phyloP scores from a whole-genome alignment of 2,329 filamentous ascomycete species.

The Exserohilum turcica region DNA sequence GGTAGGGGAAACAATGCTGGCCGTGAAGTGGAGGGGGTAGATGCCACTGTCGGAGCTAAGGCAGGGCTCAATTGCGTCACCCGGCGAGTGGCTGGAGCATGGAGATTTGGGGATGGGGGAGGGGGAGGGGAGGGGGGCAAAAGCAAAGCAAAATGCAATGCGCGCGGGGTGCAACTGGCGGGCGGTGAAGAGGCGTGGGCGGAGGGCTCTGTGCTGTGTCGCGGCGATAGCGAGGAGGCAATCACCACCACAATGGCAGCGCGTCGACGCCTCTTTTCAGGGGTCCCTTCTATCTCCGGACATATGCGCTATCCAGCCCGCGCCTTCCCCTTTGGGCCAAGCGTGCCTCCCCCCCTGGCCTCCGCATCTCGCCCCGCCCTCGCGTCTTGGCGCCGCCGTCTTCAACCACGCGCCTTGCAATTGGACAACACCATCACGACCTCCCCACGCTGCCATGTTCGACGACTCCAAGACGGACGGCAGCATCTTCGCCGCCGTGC shows the following conservation, averaged over 20 bases:
- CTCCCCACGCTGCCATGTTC: conserved; percentile 24
- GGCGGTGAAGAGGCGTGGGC: conserved; percentile 10
- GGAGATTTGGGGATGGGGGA: neutral
- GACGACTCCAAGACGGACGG: conserved; percentile 41
- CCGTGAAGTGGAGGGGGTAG: conserved; percentile 12
- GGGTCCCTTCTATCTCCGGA: conserved; percentile 26
- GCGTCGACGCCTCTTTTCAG: conserved; percentile 23
- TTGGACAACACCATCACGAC: conserved; percentile 20
- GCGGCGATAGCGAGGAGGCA: no score
- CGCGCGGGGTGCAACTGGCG: conserved; percentile 9
- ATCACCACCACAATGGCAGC: no score
- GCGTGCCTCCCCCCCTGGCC: conserved; percentile 12
- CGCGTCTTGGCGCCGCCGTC: conserved; percentile 8
- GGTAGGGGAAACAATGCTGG: conserved; percentile 15
- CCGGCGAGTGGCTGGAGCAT: neutral
- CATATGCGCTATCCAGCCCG: no score
- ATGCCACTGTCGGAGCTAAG: neutral
- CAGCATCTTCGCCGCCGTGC: conserved; percentile 43
- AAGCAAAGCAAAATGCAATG: conserved; percentile 10
- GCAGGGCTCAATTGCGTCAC: conserved; percentile 3
- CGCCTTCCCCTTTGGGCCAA: conserved; percentile 21
- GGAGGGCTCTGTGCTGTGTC: no score
- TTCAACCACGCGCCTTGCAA: conserved; percentile 16
- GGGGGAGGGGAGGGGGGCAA: no score
- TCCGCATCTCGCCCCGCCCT: conserved; percentile 16